Conservation (phyloP, 129 eudicot species). For the Flaveria trinervia region DNA sequence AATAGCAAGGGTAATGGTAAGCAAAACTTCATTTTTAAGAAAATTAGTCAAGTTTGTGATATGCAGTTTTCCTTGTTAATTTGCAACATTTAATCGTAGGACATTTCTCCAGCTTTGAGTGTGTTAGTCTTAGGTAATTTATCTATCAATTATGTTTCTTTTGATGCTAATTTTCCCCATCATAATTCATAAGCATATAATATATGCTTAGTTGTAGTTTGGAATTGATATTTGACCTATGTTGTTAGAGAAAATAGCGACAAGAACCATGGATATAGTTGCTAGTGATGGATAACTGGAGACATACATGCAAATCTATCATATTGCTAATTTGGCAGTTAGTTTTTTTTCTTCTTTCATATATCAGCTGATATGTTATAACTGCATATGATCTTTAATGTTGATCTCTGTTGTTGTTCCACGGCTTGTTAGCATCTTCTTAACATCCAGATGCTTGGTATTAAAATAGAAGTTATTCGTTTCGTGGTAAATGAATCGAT, state of each 20-base stretch:
- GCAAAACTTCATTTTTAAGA: background rate
- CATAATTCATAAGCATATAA: slow-evolving; percentile 13
- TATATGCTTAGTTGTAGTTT: background rate
- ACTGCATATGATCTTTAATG: background rate
- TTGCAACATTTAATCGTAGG: background rate
- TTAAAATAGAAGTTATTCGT: background rate
- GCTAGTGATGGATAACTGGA: background rate
- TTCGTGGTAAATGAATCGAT: slow-evolving; percentile 4
- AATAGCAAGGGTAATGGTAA: slow-evolving; percentile 10
- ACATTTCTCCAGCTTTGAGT: background rate
- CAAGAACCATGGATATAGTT: slow-evolving; percentile 1
- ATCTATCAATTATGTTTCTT: background rate
- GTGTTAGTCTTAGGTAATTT: background rate
- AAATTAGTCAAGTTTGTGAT: background rate
- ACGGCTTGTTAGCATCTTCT: slow-evolving; percentile 4
- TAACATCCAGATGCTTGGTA: slow-evolving; percentile 7
- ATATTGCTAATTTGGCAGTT: background rate
- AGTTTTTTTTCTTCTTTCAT: background rate
- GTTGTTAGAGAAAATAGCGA: background rate
- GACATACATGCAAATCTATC: slow-evolving; percentile 12
- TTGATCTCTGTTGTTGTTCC: background rate
- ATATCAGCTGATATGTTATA: background rate
- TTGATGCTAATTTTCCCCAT: background rate
- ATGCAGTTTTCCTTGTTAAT: slow-evolving; percentile 1
- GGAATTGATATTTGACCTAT: background rate